Percentiles rank a stretch among this genome's conserved stretches.
phyloP scores from a whole-genome alignment of 495 filamentous ascomycete species.

The Letharia lupina region DNA sequence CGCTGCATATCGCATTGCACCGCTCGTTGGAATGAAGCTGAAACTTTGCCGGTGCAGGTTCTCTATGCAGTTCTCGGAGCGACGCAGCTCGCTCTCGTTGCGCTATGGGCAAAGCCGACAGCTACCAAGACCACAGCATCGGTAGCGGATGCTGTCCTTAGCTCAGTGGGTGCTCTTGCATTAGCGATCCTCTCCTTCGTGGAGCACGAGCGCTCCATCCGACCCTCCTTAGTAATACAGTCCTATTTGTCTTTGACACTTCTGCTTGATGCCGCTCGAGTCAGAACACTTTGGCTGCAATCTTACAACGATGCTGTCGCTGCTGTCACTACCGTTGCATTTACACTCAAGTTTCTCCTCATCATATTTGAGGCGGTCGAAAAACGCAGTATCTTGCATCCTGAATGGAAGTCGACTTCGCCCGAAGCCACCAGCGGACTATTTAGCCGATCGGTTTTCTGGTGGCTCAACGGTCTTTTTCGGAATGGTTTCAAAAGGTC shows the following conservation, averaged over 20 bases:
- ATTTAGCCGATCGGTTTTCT: conserved; percentile 45
- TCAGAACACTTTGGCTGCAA: conserved; percentile 52
- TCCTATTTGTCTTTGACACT: conserved; percentile 51
- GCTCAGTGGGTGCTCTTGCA: conserved; percentile 34
- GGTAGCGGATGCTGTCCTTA: conserved; percentile 39
- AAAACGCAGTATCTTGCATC: conserved; percentile 43
- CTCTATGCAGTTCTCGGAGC: conserved; percentile 35
- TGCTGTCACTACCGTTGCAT: conserved; percentile 39
- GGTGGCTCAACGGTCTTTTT: conserved; percentile 53
- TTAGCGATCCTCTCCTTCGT: conserved; percentile 44
- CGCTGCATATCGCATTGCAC: not conserved
- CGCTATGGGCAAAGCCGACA: conserved; percentile 39
- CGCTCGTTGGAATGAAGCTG: not conserved
- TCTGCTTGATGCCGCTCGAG: conserved; percentile 49
- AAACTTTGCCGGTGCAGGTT: conserved; percentile 25
- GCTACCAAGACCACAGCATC: conserved; percentile 35
- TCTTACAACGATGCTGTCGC: conserved; percentile 32
- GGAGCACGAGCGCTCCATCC: conserved; percentile 48
- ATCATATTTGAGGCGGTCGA: conserved; percentile 46
- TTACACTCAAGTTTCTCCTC: conserved; percentile 42
- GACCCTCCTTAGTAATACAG: conserved; percentile 53
- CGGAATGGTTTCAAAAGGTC: conserved; percentile 38
- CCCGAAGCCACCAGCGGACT: conserved; percentile 54
- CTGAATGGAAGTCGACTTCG: conserved; percentile 38
- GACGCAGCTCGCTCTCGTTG: conserved; percentile 41